Percentiles rank a stretch among this genome's conserved stretches.
These are phyloP conservation scores for Hypoxylon sp. DNA, from an alignment of 2,329 filamentous ascomycete genomes.

Conservation along the genomic window DNA sequence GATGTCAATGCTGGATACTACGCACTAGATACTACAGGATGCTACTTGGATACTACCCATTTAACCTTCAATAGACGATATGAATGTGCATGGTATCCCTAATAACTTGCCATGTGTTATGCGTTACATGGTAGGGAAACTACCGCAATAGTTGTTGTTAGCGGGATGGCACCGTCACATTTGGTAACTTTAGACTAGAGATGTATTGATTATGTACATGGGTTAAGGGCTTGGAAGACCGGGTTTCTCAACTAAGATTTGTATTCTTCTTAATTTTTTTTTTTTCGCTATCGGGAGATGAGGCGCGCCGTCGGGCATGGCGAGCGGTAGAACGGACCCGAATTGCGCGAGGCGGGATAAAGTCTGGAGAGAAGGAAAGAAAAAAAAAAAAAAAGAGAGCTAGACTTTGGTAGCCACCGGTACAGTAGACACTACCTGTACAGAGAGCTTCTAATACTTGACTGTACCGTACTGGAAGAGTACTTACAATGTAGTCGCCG, in stretches of 20 bases:
- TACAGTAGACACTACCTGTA: too few relatives aligned
- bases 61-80: constrained; percentile 22
- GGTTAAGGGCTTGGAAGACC: constrained; percentile 20
- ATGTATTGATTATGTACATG: constrained; percentile 40
- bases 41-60: constrained; percentile 25
- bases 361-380: constrained; percentile 16
- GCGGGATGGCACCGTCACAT: constrained; percentile 48
- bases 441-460: too few relatives aligned
- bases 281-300: background rate
- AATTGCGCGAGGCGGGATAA: constrained; percentile 35
- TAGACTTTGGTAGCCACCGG: too few relatives aligned
- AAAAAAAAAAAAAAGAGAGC: constrained; percentile 6
- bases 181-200: constrained; percentile 39
- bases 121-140: constrained; percentile 45
- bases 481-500: constrained; percentile 33
- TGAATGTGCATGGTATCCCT: constrained; percentile 24
- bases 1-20: constrained; percentile 22
- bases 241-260: constrained; percentile 10
- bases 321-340: constrained; percentile 1
- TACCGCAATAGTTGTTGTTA: constrained; percentile 42
- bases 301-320: constrained; percentile 19
- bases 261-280: constrained; percentile 7
- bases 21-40: too few relatives aligned
- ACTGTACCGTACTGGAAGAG: background rate
- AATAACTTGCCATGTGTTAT: constrained; percentile 45